Evolutionary conservation across 176 grass and related monocot genomes (phyloP).

Genomic region (Eragrostis curvula): DNA sequence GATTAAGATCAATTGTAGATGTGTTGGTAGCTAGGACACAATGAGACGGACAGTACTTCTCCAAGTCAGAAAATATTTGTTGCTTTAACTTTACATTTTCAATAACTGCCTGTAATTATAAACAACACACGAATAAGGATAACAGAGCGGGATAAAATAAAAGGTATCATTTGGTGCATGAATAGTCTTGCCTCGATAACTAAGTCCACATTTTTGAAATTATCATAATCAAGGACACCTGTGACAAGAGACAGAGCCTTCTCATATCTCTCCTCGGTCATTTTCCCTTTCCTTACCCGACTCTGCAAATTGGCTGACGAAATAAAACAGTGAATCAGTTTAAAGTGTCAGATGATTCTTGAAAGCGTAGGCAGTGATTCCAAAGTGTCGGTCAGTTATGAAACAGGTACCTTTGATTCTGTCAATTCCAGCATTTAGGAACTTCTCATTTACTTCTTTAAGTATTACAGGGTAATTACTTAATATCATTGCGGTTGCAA

Average conservation of each 20-base stretch:
- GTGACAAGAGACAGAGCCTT: conserved; percentile 75
- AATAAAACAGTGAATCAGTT: conserved; percentile 35
- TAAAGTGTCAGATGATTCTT: conserved; percentile 3
- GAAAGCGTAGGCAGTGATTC: neutral
- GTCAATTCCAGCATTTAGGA: conserved; percentile 70
- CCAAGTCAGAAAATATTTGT: conserved; percentile 86
- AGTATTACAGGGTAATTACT: conserved; percentile 86
- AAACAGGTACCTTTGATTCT: conserved; percentile 75
- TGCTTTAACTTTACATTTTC: conserved; percentile 93
- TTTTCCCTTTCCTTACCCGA: conserved; percentile 85
- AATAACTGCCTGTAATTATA: conserved; percentile 67
- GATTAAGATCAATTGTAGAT: conserved; percentile 92
- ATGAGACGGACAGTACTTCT: conserved; percentile 78
- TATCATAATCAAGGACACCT: conserved; percentile 80
- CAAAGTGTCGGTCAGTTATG: neutral
- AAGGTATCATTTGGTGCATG: neutral
- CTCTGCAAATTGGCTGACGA: conserved; percentile 79
- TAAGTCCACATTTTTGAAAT: conserved; percentile 81
- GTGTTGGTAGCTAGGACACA: conserved; percentile 96
- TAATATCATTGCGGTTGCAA: conserved; percentile 86
- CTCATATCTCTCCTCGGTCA: conserved; percentile 77
- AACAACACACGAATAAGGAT: conserved; percentile 30
- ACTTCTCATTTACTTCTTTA: conserved; percentile 94
- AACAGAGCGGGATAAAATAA: conserved; percentile 1
- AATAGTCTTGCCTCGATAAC: conserved; percentile 78